Percentiles rank a stretch among this genome's conserved stretches.
Evolutionary conservation across 176 grass and related monocot species (phyloP).

Genomic region (Panicum miliaceum): DNA sequence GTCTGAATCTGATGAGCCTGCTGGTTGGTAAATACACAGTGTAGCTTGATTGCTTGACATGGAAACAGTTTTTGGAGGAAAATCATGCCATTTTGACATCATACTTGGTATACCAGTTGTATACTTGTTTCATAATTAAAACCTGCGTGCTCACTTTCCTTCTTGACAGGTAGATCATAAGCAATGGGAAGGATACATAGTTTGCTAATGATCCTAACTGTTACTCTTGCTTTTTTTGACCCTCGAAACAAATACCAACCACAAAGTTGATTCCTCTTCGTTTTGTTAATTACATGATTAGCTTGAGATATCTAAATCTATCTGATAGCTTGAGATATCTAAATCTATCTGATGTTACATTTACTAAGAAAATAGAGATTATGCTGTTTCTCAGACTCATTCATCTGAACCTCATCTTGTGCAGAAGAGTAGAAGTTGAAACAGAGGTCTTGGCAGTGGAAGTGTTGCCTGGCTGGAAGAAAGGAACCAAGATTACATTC

Average conservation of each 20-base stretch:
- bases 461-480: constrained; percentile 71
- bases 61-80: not conserved
- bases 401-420: constrained; percentile 13
- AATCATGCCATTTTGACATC: not conserved
- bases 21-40: constrained; percentile 22
- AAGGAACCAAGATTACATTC: constrained; percentile 80
- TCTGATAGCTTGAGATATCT: constrained; percentile 7
- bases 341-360: not conserved
- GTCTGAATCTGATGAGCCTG: constrained; percentile 22
- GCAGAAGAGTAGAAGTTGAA: constrained; percentile 48
- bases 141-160: not conserved
- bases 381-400: not conserved
- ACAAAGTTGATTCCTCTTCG: constrained; percentile 5
- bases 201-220: not conserved
- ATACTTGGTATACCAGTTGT: not conserved
- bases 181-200: constrained; percentile 4
- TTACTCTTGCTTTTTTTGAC: constrained; percentile 10
- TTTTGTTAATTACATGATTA: constrained; percentile 13
- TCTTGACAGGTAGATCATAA: not conserved
- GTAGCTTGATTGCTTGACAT: constrained; percentile 21
- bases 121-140: constrained; percentile 16
- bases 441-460: constrained; percentile 61
- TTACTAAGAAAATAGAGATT: constrained; percentile 17
- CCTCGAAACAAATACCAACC: not conserved
- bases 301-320: constrained; percentile 1